phyloP scores from a whole-genome alignment of 2,329 filamentous ascomycete genomes.

The Proliferodiscus dingleyae region DNA sequence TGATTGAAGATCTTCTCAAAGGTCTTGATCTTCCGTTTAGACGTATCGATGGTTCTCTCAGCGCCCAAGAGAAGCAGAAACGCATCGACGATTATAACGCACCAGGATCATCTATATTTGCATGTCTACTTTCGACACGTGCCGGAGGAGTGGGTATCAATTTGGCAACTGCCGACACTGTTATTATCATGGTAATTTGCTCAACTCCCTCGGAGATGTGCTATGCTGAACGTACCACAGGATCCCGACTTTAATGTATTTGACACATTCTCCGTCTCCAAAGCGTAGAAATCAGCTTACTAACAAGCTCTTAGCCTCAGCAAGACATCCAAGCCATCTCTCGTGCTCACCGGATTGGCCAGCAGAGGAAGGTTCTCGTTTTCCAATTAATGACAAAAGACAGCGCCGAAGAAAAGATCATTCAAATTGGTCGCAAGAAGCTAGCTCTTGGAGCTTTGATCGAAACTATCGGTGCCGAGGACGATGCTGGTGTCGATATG shows the following conservation, averaged over 20 bases:
- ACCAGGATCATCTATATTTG: slow-evolving; percentile 75
- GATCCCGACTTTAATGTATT: slow-evolving; percentile 31
- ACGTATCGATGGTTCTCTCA: slow-evolving; percentile 80
- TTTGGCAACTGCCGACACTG: slow-evolving; percentile 91
- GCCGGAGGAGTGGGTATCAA: slow-evolving; percentile 98
- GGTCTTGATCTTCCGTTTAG: slow-evolving; percentile 69
- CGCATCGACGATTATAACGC: slow-evolving; percentile 92
- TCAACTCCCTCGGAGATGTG: slow-evolving; percentile 51
- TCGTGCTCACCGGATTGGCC: slow-evolving; percentile 90
- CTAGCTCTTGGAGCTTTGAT: slow-evolving; percentile 94
- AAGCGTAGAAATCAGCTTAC: not conserved
- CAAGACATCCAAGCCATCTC: slow-evolving; percentile 96
- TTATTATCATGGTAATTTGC: slow-evolving; percentile 85
- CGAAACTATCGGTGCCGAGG: slow-evolving; percentile 82
- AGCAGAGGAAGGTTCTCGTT: slow-evolving; percentile 91
- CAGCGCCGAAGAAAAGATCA: slow-evolving; percentile 90
- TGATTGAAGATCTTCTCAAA: slow-evolving; percentile 86
- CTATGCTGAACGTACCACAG: slow-evolving; percentile 16
- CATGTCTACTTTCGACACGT: slow-evolving; percentile 87
- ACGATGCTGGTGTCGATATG: slow-evolving; percentile 72
- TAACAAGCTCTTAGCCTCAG: slow-evolving; percentile 61
- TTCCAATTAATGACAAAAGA: slow-evolving; percentile 90
- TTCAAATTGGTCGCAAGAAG: slow-evolving; percentile 93
- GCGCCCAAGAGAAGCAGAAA: slow-evolving; percentile 83
- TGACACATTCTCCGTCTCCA: not conserved